These are phyloP conservation scores for Beauveria sp. DNA, from an alignment of 2,329 filamentous ascomycete genomes.

Conservation along the genomic window DNA sequence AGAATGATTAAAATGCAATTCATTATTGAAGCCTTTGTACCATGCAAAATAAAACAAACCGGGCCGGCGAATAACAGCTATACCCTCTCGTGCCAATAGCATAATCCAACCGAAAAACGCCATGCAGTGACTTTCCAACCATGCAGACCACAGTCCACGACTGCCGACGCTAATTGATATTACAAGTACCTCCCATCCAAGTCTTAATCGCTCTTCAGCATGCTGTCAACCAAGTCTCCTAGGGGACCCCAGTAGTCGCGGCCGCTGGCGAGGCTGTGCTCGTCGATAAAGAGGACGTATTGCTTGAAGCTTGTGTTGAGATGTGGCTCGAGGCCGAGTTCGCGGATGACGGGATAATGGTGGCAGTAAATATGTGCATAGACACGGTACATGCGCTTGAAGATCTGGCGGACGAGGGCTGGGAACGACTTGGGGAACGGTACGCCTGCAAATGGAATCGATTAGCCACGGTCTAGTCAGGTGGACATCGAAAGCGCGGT, in stretches of 20 bases:
- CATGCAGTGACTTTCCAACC: slow-evolving; percentile 1
- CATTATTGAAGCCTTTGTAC: background rate
- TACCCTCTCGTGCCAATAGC: background rate
- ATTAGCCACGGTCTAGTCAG: background rate
- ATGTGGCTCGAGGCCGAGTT: slow-evolving; percentile 91
- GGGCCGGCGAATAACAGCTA: background rate
- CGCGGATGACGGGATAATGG: slow-evolving; percentile 94
- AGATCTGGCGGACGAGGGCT: slow-evolving; percentile 83
- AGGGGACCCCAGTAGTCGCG: slow-evolving; percentile 97
- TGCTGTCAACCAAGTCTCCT: slow-evolving; percentile 93
- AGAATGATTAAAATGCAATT: background rate
- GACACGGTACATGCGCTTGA: slow-evolving; percentile 97
- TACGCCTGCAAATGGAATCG: slow-evolving; percentile 52
- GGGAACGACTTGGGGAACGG: slow-evolving; percentile 93
- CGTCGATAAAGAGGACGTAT: slow-evolving; percentile 96
- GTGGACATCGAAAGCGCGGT: background rate
- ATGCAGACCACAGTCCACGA: background rate
- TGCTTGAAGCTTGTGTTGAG: slow-evolving; percentile 99
- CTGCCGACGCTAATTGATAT: background rate
- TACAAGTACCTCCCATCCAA: background rate
- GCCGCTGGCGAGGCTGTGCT: slow-evolving; percentile 84
- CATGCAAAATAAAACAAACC: background rate
- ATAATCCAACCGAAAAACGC: slow-evolving; percentile 7
- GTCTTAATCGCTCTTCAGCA: slow-evolving; percentile 80
- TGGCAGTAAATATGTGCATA: slow-evolving; percentile 99